phyloP scores from a whole-genome alignment of 2,329 filamentous ascomycete genomes.

The Xylogone sp. region DNA sequence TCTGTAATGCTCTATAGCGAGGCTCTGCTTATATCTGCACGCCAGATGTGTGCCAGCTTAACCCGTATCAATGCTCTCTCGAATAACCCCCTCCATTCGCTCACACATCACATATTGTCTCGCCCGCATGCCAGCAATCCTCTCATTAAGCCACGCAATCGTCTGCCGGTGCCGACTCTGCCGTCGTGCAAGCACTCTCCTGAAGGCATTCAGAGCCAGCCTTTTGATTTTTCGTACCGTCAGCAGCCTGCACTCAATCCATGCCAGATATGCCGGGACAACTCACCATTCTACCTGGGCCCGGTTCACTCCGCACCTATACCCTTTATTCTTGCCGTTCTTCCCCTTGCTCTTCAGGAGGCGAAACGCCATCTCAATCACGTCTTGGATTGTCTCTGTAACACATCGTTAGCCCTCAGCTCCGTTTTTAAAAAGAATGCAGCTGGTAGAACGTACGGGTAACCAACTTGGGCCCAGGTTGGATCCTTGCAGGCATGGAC shows the following conservation, averaged over 20 bases:
- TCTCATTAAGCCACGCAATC: constrained; percentile 62
- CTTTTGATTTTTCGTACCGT: constrained; percentile 35
- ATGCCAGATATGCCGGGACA: constrained; percentile 1
- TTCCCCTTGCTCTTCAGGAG: constrained; percentile 21
- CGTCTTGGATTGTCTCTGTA: constrained; percentile 16
- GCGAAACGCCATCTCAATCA: constrained; percentile 19
- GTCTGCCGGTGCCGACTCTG: constrained; percentile 66
- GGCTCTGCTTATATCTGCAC: too few relatives aligned
- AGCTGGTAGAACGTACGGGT: constrained; percentile 25
- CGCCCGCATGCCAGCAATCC: constrained; percentile 27
- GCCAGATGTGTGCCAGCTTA: too few relatives aligned
- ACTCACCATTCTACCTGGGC: constrained; percentile 26
- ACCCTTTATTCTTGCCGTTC: constrained; percentile 15
- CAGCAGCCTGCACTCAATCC: constrained; percentile 9
- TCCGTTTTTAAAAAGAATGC: not conserved
- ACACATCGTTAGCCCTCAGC: constrained; percentile 1
- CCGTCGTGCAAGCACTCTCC: constrained; percentile 61
- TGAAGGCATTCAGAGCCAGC: constrained; percentile 68
- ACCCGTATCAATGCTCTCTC: too few relatives aligned
- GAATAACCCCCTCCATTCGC: not conserved
- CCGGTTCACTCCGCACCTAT: constrained; percentile 18
- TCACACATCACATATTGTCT: not conserved
- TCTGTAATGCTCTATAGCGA: too few relatives aligned
- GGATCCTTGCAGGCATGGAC: constrained; percentile 53
- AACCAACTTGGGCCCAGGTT: constrained; percentile 57